Evolutionary conservation across 2,329 filamentous ascomycete genomes (phyloP).

Genomic region (Penicillium frequentans): DNA sequence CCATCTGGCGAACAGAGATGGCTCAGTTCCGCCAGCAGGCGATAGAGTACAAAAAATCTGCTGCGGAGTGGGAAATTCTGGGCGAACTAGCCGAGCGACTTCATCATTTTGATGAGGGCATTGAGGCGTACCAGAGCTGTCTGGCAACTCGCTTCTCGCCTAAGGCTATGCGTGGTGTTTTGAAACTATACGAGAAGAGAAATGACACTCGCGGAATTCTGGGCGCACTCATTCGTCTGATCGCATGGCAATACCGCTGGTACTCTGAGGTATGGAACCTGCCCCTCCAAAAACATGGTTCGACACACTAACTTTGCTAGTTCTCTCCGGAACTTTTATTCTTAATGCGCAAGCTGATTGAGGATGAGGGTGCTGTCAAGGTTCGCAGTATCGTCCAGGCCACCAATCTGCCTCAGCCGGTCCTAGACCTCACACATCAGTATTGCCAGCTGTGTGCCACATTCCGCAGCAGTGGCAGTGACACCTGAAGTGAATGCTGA

Average conservation of each 20-base stretch:
- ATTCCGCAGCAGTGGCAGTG: constrained; percentile 90
- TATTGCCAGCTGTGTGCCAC: constrained; percentile 93
- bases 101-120: constrained; percentile 86
- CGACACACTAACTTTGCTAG: constrained; percentile 39
- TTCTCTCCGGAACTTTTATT: constrained; percentile 91
- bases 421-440: constrained; percentile 91
- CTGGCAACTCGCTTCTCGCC: constrained; percentile 86
- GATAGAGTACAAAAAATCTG: constrained; percentile 93
- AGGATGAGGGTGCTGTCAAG: constrained; percentile 96
- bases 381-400: constrained; percentile 96
- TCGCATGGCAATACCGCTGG: constrained; percentile 99
- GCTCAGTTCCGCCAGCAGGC: constrained; percentile 91
- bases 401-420: constrained; percentile 87
- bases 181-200: constrained; percentile 74
- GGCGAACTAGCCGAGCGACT: constrained; percentile 89
- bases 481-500: constrained; percentile 58
- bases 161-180: constrained; percentile 82
- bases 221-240: constrained; percentile 81
- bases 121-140: constrained; percentile 90
- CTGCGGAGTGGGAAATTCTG: constrained; percentile 97
- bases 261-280: constrained; percentile 75
- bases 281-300: neutral
- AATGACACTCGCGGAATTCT: constrained; percentile 80
- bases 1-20: constrained; percentile 98
- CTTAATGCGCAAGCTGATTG: constrained; percentile 87